phyloP scores from a whole-genome alignment of 306 rosid genomes.

The Citrullus mucosospermus region DNA sequence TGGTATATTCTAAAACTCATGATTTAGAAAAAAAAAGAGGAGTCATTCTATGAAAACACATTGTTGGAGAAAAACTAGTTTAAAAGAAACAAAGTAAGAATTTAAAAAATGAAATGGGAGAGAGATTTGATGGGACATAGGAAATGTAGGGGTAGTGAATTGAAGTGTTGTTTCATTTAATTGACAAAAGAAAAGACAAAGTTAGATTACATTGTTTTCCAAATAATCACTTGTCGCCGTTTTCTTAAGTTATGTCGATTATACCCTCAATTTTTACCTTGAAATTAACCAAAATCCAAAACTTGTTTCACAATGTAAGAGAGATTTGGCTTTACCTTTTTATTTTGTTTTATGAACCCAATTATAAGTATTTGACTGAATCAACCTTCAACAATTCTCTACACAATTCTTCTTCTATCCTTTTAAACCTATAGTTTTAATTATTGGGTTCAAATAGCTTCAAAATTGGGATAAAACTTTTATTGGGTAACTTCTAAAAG shows the following conservation, averaged over 20 bases:
- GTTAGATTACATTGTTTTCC: not conserved
- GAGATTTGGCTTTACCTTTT: not conserved
- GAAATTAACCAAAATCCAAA: not conserved
- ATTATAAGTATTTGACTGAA: not conserved
- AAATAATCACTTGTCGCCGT: not conserved
- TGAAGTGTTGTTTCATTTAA: not conserved
- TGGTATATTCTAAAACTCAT: no score
- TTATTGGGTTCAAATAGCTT: no score
- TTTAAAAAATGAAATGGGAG: not conserved
- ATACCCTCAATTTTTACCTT: not conserved
- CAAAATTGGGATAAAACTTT: not conserved
- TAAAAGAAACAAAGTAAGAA: not conserved
- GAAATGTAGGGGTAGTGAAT: not conserved
- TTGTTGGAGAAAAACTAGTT: not conserved
- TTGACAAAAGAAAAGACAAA: not conserved
- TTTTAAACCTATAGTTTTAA: no score
- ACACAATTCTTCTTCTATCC: no score
- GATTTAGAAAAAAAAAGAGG: no score
- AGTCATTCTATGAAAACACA: no score
- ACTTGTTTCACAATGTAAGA: not conserved
- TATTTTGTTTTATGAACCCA: not conserved
- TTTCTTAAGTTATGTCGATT: not conserved
- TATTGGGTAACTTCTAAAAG: not conserved
- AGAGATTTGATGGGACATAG: not conserved
- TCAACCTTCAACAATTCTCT: no score